phyloP scores from a whole-genome alignment of 331 rosid genomes.

The Quercus lobata region DNA sequence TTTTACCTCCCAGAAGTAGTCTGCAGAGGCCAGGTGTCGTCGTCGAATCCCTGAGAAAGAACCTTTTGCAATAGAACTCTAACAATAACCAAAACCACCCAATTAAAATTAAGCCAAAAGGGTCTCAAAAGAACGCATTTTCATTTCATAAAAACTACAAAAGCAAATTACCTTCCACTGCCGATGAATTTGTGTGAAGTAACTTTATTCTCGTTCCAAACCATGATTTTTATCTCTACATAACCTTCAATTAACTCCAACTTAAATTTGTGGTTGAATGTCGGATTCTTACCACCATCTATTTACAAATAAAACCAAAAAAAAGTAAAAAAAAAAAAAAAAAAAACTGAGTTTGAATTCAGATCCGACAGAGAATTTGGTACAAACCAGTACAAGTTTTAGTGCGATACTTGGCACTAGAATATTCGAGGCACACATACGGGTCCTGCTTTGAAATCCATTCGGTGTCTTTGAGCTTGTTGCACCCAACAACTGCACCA shows the following conservation, averaged over 20 bases:
- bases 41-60: slow-evolving; percentile 80
- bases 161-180: slow-evolving; percentile 52
- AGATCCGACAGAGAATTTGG: slow-evolving; percentile 5
- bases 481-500: slow-evolving; percentile 56
- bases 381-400: slow-evolving; percentile 65
- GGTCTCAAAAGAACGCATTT: not conserved
- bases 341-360: not conserved
- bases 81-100: not conserved
- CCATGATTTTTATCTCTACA: slow-evolving; percentile 55
- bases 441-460: slow-evolving; percentile 91
- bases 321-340: not conserved
- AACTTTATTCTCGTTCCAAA: slow-evolving; percentile 79
- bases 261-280: slow-evolving; percentile 67
- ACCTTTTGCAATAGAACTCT: slow-evolving; percentile 75
- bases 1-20: slow-evolving; percentile 74
- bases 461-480: slow-evolving; percentile 74
- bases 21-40: slow-evolving; percentile 72
- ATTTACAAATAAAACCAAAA: slow-evolving; percentile 7
- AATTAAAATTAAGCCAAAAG: not conserved
- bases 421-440: slow-evolving; percentile 73
- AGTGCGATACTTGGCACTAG: slow-evolving; percentile 52
- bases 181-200: slow-evolving; percentile 70
- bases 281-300: slow-evolving; percentile 76
- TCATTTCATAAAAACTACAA: not conserved
- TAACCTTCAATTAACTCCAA: slow-evolving; percentile 72